These are phyloP conservation scores for Beauveria australis DNA, from an alignment of 2,329 filamentous ascomycete species.

Conservation along the genomic window DNA sequence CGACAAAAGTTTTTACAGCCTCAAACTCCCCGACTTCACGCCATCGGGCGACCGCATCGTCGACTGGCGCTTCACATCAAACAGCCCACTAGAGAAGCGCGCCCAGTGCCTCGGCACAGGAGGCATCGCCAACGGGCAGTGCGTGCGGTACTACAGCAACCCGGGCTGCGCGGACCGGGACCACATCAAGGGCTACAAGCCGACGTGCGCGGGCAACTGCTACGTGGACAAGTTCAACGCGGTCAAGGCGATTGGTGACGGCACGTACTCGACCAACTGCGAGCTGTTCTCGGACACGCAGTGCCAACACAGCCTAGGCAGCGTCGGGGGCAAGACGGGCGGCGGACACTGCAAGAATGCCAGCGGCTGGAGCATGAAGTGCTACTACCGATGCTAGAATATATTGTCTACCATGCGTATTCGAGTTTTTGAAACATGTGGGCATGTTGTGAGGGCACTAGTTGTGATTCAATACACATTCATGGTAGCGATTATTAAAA, in stretches of 20 bases:
- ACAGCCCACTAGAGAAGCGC: constrained; percentile 1
- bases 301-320: constrained; percentile 4
- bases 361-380: constrained; percentile 11
- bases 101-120: not conserved
- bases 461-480: too few relatives aligned
- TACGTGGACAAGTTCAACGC: constrained; percentile 10
- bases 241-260: constrained; percentile 8
- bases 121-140: constrained; percentile 10
- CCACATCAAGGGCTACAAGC: constrained; percentile 13
- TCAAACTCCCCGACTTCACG: constrained; percentile 8
- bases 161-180: not conserved
- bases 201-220: constrained; percentile 11
- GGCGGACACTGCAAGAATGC: not conserved
- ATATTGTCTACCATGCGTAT: too few relatives aligned
- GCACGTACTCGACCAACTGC: constrained; percentile 11
- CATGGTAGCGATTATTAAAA: too few relatives aligned
- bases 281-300: constrained; percentile 7
- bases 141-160: constrained; percentile 9
- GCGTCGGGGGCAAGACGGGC: constrained; percentile 5
- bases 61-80: not conserved
- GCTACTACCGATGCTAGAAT: constrained; percentile 11
- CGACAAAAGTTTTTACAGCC: constrained; percentile 9
- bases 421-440: too few relatives aligned
- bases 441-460: too few relatives aligned
- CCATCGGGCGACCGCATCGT: constrained; percentile 8